Evolutionary conservation across 345 rosid species (phyloP), one percentile per base, ranked within the genome.

Genomic region (Rhizophora apiculata): DNA sequence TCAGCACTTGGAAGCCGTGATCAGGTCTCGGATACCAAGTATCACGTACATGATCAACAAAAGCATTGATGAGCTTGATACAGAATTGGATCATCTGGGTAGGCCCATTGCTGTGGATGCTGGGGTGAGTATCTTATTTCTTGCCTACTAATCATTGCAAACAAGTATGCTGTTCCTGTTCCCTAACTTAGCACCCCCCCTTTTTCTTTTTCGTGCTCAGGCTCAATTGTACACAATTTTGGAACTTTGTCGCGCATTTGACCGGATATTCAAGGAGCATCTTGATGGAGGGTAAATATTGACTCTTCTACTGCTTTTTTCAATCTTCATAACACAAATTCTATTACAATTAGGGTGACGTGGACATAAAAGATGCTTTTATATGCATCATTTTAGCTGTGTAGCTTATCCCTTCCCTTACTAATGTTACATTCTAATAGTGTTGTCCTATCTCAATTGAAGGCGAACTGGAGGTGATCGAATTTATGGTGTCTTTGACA

Each of bases 1-100:
- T 67, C 87, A 94, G 98, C 97, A 91, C 60, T 82, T 94, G 86
- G 98, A 94, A 81, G 77, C 90, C 60, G 96, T 86, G 37, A 94
- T 91, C 49, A 86, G 92, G 81, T 78, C 93, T 48, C 93, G 96
- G 3, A 90, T 94, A 63, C 98, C 98, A 31, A 84, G 95, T 68
- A 94, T 94, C 75, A 69, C 87, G 60, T 86, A 97, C 54, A 78
- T 87, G 82, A 91, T 94, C 74, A 91, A 91, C 86, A 94, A 91
- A 82, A 88, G 74, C 76, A 88, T 91, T 1, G 96, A 91, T 5
- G 98, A 94, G 62, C 95, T 94, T 68, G 96, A 94, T 79, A 81
- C 93, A 30, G 98, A 94, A 81, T 64, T 94, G 85, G 89, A 88
- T 76, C 88, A 81, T 79, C 82, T 94, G 60, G 98, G 98, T 69